Evolutionary conservation across 2,329 filamentous ascomycete species (phyloP), one percentile per base, ranked within the genome.

Genomic region (Neofusicoccum sp.): DNA sequence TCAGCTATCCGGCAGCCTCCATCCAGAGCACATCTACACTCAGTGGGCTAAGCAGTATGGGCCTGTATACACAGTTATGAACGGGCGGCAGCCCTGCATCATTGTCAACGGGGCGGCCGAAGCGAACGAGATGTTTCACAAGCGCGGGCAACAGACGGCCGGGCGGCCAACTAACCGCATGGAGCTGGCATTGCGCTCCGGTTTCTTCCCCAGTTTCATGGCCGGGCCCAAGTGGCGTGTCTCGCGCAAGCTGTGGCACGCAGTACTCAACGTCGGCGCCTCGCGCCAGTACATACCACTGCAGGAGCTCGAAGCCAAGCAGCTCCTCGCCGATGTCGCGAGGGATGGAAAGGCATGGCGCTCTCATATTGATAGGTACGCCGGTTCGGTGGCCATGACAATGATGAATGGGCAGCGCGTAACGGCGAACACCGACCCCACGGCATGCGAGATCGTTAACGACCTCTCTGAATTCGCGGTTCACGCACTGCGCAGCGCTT

Each of bases 41-140:
- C 78, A 80, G 65, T 84, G 82, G 82, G 80, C 81, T 0, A 64
- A 77, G 6, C 71, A 82, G 65, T 84, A 84, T 49, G 78, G 81
- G 0, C 79, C 81, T 0, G 67, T 85, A 0, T 84, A 80, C 65
- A 80, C 76, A 0, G 69, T 84, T 2, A 80, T 83, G 1, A 69
- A 83, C 0, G 82, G 82, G 0, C 78, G 28, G 4, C 31, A 44
- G 54, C 40, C 54, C 1, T 58, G 41, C 28, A 6, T 58, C 40
- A 33, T 58, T 4, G 54, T 58, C 30, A 36, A 12, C 30, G 54
- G 41, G n/a, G 41, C 54, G 4, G 20, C 8, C 28, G 54, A 44
- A 4, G 54, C 54, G 40, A 26, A 38, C 40, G 40, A 58, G 28
- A 45, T 58, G 3, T 58, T 58, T 30, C 31, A 45, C 54, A 58